These are phyloP conservation scores for Trematosphaeria pertusa DNA, from an alignment of 2,329 filamentous ascomycete species.

Conservation along the genomic window DNA sequence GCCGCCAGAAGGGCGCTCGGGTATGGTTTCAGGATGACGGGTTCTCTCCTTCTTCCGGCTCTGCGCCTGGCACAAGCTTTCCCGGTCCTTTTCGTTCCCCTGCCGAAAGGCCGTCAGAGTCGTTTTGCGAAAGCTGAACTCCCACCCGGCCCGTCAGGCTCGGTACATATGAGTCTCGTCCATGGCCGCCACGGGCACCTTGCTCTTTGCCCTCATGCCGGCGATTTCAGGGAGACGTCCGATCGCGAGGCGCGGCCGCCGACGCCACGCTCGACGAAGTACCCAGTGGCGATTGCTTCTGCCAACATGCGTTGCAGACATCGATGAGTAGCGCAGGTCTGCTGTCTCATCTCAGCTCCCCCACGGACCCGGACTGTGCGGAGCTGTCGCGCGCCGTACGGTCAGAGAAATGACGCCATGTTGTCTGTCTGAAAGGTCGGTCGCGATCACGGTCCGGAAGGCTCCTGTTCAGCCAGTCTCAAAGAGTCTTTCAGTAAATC, in stretches of 20 bases:
- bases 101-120: slow-evolving; percentile 52
- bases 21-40: slow-evolving; percentile 53
- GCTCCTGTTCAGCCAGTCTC: slow-evolving; percentile 3
- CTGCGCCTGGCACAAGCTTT: slow-evolving; percentile 50
- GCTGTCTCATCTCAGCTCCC: slow-evolving; percentile 54
- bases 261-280: slow-evolving; percentile 48
- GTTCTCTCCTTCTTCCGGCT: slow-evolving; percentile 42
- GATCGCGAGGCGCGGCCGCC: slow-evolving; percentile 48
- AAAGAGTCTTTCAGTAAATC: background rate
- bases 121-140: slow-evolving; percentile 53
- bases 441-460: slow-evolving; percentile 13
- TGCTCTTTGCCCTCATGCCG: slow-evolving; percentile 44
- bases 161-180: slow-evolving; percentile 53
- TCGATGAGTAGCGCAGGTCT: slow-evolving; percentile 56
- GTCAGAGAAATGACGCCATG: slow-evolving; percentile 27
- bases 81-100: slow-evolving; percentile 50
- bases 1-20: slow-evolving; percentile 57
- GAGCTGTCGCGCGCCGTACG: slow-evolving; percentile 32
- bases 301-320: slow-evolving; percentile 58
- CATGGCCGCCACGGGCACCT: slow-evolving; percentile 54
- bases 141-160: slow-evolving; percentile 55
- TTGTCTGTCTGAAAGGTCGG: slow-evolving; percentile 18
- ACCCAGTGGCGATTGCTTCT: slow-evolving; percentile 51
- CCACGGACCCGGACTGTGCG: slow-evolving; percentile 47
- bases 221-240: slow-evolving; percentile 50